A percentile compares a stretch with the other conserved stretches of the same genome.
Conservation (phyloP, 768 basidiomycete genomes). For the Crucibulum laeve region DNA sequence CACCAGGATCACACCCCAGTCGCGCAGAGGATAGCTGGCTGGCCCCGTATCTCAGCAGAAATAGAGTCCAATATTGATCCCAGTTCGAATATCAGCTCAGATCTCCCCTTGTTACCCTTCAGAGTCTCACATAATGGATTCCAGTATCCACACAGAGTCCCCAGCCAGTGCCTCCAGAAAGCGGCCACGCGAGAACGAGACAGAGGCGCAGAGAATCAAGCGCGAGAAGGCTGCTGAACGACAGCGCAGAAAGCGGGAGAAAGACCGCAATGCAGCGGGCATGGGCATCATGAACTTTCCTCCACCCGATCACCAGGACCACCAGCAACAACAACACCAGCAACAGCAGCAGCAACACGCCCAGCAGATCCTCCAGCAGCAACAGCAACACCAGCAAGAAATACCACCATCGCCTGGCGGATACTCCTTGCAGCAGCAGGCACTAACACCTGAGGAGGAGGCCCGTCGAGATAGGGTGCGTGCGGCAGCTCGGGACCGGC, state of each 20-base stretch:
- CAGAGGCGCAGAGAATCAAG: slow-evolving; percentile 66
- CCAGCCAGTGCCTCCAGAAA: slow-evolving; percentile 35
- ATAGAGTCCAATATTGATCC: too few species aligned
- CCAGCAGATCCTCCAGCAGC: slow-evolving; percentile 6
- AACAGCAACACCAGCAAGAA: slow-evolving; percentile 11
- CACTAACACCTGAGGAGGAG: slow-evolving; percentile 59
- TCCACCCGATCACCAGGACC: slow-evolving; percentile 23
- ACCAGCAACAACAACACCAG: slow-evolving; percentile 26
- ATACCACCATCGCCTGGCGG: slow-evolving; percentile 12
- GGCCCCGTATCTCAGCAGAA: too few species aligned
- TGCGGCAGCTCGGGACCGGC: slow-evolving; percentile 74
- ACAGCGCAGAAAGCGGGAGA: slow-evolving; percentile 79
- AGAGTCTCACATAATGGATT: slow-evolving; percentile 13
- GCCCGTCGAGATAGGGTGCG: slow-evolving; percentile 68
- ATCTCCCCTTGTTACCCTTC: not conserved
- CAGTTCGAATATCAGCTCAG: too few species aligned
- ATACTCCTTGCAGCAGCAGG: slow-evolving; percentile 13
- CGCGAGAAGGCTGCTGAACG: slow-evolving; percentile 86
- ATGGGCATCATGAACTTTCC: slow-evolving; percentile 37
- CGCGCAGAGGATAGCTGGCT: too few species aligned
- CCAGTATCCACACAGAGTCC: slow-evolving; percentile 18
- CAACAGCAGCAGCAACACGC: slow-evolving; percentile 18
- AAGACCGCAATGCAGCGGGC: slow-evolving; percentile 42
- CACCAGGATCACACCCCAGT: slow-evolving; percentile 35
- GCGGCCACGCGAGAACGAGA: slow-evolving; percentile 68